Evolutionary conservation across 345 rosid species (phyloP).

Genomic region (Hibiscus tridactylites): DNA sequence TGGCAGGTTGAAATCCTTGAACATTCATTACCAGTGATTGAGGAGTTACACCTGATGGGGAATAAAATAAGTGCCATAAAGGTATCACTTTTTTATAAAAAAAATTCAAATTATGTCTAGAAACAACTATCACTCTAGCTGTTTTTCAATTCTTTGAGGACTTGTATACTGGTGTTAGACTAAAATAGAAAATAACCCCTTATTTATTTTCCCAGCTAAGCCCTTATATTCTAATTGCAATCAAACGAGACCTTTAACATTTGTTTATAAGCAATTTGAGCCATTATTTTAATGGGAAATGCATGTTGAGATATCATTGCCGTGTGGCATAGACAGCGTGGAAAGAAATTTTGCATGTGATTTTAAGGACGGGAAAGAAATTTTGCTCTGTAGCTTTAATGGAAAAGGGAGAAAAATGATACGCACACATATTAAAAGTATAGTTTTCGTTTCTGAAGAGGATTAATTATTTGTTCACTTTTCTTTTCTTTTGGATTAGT

Average conservation of each 20-base stretch:
- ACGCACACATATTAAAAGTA: background rate
- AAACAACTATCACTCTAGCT: background rate
- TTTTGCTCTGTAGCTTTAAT: background rate
- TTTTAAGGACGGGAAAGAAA: background rate
- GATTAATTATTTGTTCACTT: background rate
- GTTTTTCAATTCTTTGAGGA: background rate
- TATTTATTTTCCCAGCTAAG: background rate
- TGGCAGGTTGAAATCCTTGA: slow-evolving; percentile 66
- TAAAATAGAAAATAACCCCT: background rate
- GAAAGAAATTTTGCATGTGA: background rate
- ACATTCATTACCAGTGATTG: slow-evolving; percentile 58
- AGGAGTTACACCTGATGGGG: slow-evolving; percentile 90
- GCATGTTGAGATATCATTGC: background rate
- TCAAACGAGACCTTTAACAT: background rate
- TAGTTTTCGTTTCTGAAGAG: background rate
- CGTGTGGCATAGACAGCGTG: background rate
- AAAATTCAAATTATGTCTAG: background rate
- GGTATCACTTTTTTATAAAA: slow-evolving; percentile 23
- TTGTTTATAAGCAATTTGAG: background rate
- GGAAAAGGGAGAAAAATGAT: background rate
- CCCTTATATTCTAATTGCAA: background rate
- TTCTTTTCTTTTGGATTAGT: background rate
- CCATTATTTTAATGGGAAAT: background rate
- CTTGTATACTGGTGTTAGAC: background rate
- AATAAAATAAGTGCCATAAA: slow-evolving; percentile 50